Conservation (phyloP, 75 land plant species). For the Pinus taeda region DNA sequence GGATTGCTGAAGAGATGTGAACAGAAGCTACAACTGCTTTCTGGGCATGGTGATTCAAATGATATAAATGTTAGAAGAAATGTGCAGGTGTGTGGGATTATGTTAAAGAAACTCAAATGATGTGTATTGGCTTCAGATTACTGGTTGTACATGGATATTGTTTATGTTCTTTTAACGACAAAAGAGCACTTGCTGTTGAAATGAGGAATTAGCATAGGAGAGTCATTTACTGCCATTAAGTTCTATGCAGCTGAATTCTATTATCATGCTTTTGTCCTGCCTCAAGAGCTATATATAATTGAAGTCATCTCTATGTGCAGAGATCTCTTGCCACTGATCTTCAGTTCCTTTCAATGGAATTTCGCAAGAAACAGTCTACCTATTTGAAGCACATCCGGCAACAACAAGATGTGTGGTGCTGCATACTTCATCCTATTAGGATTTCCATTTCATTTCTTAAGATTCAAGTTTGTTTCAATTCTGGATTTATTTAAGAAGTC, state of each 20-base stretch:
- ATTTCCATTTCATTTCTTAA: not conserved
- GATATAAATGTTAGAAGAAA: conserved; percentile 88
- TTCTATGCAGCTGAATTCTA: not conserved
- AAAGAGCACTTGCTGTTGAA: not conserved
- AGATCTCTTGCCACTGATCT: conserved; percentile 95
- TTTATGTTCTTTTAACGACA: not conserved
- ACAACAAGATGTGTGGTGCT: conserved; percentile 68
- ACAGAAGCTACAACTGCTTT: conserved; percentile 72
- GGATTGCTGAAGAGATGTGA: conserved; percentile 79
- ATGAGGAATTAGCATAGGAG: not conserved
- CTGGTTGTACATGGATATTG: not conserved
- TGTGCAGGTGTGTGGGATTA: conserved; percentile 76
- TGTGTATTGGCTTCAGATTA: not conserved
- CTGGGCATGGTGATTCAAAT: conserved; percentile 68
- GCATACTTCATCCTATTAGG: conserved; percentile 1
- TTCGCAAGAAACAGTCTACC: conserved; percentile 79
- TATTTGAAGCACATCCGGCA: conserved; percentile 80
- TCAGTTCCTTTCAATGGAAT: conserved; percentile 90
- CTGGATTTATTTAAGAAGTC: not conserved
- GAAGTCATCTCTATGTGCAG: conserved; percentile 28
- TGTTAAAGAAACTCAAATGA: not conserved
- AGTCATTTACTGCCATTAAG: not conserved
- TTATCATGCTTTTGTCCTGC: not conserved
- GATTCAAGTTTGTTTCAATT: not conserved
- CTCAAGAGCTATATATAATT: not conserved